phyloP scores from a whole-genome alignment of 176 grass and related monocot genomes.

The Bromus sterilis region DNA sequence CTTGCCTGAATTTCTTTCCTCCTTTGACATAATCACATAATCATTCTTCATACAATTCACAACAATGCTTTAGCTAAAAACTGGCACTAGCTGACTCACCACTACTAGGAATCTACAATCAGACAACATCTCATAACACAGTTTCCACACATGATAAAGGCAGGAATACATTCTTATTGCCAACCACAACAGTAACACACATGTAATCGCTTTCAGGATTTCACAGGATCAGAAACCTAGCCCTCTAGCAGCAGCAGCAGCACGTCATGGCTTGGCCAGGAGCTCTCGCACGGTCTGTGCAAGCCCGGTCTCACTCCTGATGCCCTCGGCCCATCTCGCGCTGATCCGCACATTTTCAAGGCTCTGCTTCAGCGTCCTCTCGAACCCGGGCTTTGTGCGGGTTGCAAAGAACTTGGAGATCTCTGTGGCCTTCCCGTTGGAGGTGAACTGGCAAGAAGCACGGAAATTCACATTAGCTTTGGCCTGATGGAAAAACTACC shows the following conservation, averaged over 20 bases:
- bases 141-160: background rate
- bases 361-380: slow-evolving; percentile 66
- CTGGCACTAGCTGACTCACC: background rate
- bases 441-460: slow-evolving; percentile 53
- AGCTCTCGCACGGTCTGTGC: slow-evolving; percentile 42
- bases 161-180: slow-evolving; percentile 17
- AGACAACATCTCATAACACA: background rate
- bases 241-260: background rate
- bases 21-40: background rate
- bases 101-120: background rate
- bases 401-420: slow-evolving; percentile 55
- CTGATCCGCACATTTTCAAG: slow-evolving; percentile 55
- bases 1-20: background rate
- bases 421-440: slow-evolving; percentile 54
- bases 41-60: background rate
- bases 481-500: background rate
- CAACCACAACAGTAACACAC: background rate
- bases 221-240: background rate
- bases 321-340: slow-evolving; percentile 52
- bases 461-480: background rate
- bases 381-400: slow-evolving; percentile 39
- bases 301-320: slow-evolving; percentile 44
- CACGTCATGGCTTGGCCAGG: slow-evolving; percentile 10
- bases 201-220: background rate
- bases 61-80: background rate